These are phyloP conservation scores for Fomitiporia mediterranea DNA, from an alignment of 1,284 basidiomycete genomes.

Conservation along the genomic window DNA sequence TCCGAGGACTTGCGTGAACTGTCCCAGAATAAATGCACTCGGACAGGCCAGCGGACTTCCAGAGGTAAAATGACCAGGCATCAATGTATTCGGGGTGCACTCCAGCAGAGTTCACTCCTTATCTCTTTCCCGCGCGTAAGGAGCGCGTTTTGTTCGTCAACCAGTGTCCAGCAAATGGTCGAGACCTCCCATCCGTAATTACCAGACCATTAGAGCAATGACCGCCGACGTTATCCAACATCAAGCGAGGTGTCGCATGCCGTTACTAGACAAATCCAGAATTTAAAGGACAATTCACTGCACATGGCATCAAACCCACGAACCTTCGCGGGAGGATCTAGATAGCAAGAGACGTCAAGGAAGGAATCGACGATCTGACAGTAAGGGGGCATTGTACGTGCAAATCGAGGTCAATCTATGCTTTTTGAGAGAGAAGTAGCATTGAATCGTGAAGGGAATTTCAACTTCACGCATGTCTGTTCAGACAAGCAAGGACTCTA, in stretches of 20 bases:
- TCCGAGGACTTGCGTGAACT: neutral
- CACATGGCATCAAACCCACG: neutral
- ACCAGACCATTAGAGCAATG: neutral
- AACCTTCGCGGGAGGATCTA: conserved; percentile 7
- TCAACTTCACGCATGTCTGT: neutral
- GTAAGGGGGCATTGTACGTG: neutral
- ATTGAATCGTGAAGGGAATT: neutral
- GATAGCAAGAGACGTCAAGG: neutral
- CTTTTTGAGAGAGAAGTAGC: neutral
- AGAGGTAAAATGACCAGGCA: neutral
- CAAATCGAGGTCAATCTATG: neutral
- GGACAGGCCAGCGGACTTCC: neutral
- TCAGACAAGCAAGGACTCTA: neutral
- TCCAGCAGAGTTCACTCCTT: neutral
- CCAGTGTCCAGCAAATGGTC: neutral
- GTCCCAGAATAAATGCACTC: neutral
- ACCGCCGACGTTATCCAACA: neutral
- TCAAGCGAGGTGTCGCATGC: neutral
- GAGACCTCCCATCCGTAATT: neutral
- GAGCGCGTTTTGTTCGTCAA: neutral
- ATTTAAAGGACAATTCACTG: neutral
- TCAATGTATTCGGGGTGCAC: neutral
- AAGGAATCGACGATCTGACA: conserved; percentile 7
- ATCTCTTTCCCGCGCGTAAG: neutral
- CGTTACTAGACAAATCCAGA: neutral